A percentile compares a stretch with the other conserved stretches of the same genome.
These are phyloP conservation scores for Fonsecaea pedrosoi DNA, from an alignment of 2,329 filamentous ascomycete genomes.

Conservation along the genomic window DNA sequence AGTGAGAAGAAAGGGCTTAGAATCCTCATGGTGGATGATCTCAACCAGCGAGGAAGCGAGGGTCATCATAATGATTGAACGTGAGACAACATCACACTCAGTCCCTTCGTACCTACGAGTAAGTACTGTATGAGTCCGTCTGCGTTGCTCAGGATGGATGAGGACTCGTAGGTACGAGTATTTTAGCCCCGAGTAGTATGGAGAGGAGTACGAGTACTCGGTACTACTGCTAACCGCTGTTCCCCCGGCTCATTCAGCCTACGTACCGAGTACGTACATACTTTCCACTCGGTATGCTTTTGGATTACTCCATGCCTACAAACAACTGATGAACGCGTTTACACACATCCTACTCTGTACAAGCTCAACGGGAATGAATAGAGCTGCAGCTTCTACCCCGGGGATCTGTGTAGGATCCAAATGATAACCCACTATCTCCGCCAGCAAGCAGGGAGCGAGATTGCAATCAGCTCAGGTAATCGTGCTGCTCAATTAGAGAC, in stretches of 20 bases:
- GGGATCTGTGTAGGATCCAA: slow-evolving; percentile 15
- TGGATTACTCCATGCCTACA: too few species aligned
- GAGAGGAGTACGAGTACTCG: neutral
- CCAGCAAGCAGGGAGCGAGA: slow-evolving; percentile 10
- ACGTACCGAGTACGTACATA: too few species aligned
- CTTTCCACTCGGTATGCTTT: too few species aligned
- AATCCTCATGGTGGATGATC: neutral
- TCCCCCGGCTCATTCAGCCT: neutral
- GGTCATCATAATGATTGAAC: neutral
- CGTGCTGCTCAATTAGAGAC: slow-evolving; percentile 22
- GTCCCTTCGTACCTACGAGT: too few species aligned
- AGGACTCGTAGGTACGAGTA: neutral
- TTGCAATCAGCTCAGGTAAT: slow-evolving; percentile 26
- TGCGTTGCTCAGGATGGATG: neutral
- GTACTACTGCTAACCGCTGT: neutral
- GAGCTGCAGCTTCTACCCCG: slow-evolving; percentile 4
- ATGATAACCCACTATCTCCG: slow-evolving; percentile 9
- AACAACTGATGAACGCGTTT: neutral
- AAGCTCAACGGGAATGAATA: neutral
- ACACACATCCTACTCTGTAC: neutral
- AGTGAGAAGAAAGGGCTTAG: neutral
- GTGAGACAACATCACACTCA: neutral
- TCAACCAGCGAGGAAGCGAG: neutral
- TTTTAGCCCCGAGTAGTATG: neutral
- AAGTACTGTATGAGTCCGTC: neutral